These are phyloP conservation scores for Hymenoscyphus linearis DNA, from an alignment of 2,329 filamentous ascomycete species.

Conservation along the genomic window DNA sequence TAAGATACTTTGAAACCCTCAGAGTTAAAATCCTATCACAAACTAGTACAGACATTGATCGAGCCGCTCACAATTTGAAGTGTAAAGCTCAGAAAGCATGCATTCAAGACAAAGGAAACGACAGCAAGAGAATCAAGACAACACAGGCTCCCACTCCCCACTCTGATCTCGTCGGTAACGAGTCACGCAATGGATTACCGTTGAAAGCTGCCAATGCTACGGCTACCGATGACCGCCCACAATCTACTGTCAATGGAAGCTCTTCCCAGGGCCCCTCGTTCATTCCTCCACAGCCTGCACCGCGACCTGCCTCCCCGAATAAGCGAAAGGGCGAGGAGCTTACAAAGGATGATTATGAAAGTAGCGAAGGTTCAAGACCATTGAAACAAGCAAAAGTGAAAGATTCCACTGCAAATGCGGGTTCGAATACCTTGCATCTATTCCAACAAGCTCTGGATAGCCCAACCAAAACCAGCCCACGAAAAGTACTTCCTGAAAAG, in stretches of 20 bases:
- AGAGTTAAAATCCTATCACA: conserved; percentile 14
- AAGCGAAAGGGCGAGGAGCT: conserved; percentile 32
- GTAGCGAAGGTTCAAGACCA: conserved; percentile 12
- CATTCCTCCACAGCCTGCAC: conserved; percentile 5
- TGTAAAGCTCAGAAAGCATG: conserved; percentile 20
- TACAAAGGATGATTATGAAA: conserved; percentile 25
- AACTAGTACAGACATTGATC: conserved; percentile 5
- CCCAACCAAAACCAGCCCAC: conserved; percentile 19
- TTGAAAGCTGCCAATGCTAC: background rate
- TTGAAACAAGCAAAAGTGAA: conserved; percentile 20
- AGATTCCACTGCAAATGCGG: conserved; percentile 13
- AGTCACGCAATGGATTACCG: background rate
- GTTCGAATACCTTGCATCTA: conserved; percentile 30
- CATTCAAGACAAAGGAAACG: conserved; percentile 21
- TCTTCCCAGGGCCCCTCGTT: background rate
- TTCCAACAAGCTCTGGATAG: conserved; percentile 31
- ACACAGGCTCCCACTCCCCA: conserved; percentile 1
- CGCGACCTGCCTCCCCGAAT: conserved; percentile 8
- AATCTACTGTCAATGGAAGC: background rate
- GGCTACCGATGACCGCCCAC: background rate
- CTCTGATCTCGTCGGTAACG: background rate
- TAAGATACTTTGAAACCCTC: conserved; percentile 15
- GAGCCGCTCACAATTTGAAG: conserved; percentile 9
- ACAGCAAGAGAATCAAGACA: conserved; percentile 22
- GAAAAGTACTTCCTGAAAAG: conserved; percentile 18